Evolutionary conservation across 495 filamentous ascomycete genomes (phyloP).

Genomic region (Podospora anserina): DNA sequence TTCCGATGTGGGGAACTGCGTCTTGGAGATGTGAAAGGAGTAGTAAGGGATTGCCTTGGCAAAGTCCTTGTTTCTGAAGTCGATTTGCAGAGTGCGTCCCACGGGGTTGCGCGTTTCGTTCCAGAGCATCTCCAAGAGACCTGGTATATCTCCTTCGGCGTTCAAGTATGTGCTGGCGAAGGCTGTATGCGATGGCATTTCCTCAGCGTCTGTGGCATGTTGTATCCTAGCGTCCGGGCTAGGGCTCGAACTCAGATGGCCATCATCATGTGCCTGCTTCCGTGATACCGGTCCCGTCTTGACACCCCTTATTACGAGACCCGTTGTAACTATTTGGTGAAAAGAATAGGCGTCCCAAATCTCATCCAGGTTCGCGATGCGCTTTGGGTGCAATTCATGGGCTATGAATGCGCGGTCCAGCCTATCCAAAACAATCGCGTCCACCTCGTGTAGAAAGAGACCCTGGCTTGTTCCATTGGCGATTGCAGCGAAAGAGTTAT

Average conservation of each 20-base stretch:
- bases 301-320: not conserved
- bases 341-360: not conserved
- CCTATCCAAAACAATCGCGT: not conserved
- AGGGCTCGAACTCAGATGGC: too few species aligned
- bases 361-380: not conserved
- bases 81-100: not conserved
- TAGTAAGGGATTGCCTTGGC: not conserved
- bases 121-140: not conserved
- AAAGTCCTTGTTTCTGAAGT: conserved; percentile 5
- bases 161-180: not conserved
- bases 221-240: not conserved
- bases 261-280: not conserved
- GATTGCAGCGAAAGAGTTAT: conserved; percentile 2
- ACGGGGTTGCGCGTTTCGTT: not conserved
- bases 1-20: not conserved
- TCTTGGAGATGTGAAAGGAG: not conserved
- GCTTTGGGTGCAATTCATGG: not conserved
- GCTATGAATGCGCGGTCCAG: not conserved
- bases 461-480: not conserved
- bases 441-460: not conserved
- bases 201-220: not conserved
- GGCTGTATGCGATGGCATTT: not conserved
- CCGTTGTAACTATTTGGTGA: not conserved
- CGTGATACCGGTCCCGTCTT: not conserved
- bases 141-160: not conserved